These are phyloP conservation scores for Crithidia brevicula DNA, from an alignment of 208 protist species.

Conservation along the genomic window DNA sequence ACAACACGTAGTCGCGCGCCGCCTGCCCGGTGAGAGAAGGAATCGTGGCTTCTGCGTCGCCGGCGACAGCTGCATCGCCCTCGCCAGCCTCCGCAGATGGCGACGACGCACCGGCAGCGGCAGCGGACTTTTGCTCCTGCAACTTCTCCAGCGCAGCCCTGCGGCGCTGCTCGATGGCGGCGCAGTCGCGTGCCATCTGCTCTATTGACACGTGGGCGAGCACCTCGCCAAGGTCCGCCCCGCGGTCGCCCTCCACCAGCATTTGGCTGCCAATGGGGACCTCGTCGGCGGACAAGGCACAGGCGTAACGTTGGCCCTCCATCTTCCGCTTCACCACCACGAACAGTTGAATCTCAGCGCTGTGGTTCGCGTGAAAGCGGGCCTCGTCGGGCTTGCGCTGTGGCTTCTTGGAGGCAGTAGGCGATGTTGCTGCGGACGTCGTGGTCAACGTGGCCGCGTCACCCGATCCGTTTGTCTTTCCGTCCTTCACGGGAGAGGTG, in stretches of 20 bases:
- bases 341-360: conserved; percentile 38
- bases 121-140: conserved; percentile 11
- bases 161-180: conserved; percentile 31
- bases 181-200: conserved; percentile 48
- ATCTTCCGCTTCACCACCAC: conserved; percentile 66
- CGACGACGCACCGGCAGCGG: not conserved
- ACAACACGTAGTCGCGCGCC: conserved; percentile 30
- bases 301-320: conserved; percentile 57
- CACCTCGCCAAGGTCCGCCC: conserved; percentile 62
- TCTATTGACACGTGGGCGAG: conserved; percentile 35
- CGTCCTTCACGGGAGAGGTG: no score
- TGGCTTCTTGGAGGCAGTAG: conserved; percentile 1
- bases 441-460: no score
- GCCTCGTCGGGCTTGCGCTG: conserved; percentile 11
- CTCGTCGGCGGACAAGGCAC: conserved; percentile 15
- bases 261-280: conserved; percentile 47
- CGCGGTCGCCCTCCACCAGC: conserved; percentile 74
- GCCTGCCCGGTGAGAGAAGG: conserved; percentile 23
- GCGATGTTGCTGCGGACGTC: not conserved
- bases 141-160: conserved; percentile 22
- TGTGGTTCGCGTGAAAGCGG: conserved; percentile 38
- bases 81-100: not conserved
- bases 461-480: not conserved
- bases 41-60: conserved; percentile 6
- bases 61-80: not conserved